Base-by-base conservation (phyloP, 495 filamentous ascomycete genomes). In the Glonium stellatum region DNA sequence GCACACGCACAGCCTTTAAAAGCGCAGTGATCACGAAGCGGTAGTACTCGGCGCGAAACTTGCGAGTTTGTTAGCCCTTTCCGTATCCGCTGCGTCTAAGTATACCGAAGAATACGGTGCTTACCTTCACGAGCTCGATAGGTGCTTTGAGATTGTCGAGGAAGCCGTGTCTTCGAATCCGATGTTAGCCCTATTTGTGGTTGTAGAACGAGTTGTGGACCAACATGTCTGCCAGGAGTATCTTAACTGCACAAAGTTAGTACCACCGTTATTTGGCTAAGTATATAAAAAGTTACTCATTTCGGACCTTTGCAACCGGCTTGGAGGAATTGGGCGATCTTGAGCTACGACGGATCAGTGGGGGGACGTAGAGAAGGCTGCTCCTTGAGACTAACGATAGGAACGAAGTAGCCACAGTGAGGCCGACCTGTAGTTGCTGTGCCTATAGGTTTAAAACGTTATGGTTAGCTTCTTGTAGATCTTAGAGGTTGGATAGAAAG, bases 271-370 rank as follows among this genome's bases (percentile, higher is more conserved):
- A 31, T 31, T 6, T 31, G 6, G 6, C 27, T 31, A 31, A 31
- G 27, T 31, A 2, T 31, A 31, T 31, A 31, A 6, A 31, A 6
- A 31, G 27, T 31, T 31, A 31, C n/a, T n/a, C n/a, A n/a, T n/a
- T n/a, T n/a, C n/a, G n/a, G n/a, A n/a, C n/a, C n/a, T n/a, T 87
- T 78, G 73, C 90, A 96, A 19, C 88, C 91, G 22, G 93, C 91
- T 35, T 78, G 78, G 3, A 98, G 83, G 61, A 95, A 82, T 67
- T 98, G 84, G 35, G 90, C 92, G 66, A 97, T 84, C 73, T 97
- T 97, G 61, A 96, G 76, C 69, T 84, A 84, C 13, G 87, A n/a
- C n/a, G n/a, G n/a, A n/a, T n/a, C n/a, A n/a, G n/a, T n/a, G n/a
- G n/a, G n/a, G n/a, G n/a, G n/a, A n/a, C n/a, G n/a, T n/a, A n/a